These are phyloP conservation scores for Fraxinus platypoda DNA, from an alignment of 305 asterid species.

Conservation along the genomic window DNA sequence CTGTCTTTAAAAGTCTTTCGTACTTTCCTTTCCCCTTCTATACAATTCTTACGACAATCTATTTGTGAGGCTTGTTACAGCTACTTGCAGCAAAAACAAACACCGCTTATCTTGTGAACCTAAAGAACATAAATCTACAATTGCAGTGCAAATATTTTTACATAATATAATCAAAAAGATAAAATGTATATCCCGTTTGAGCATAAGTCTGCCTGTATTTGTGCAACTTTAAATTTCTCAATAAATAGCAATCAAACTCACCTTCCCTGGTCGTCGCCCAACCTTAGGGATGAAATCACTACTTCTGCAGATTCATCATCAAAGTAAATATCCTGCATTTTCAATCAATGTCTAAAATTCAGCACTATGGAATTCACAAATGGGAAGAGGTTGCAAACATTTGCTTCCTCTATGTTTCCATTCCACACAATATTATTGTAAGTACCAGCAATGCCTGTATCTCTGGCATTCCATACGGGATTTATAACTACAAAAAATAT, in stretches of 20 bases:
- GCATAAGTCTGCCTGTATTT: neutral
- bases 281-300: constrained; percentile 90
- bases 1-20: neutral
- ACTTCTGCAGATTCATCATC: constrained; percentile 98
- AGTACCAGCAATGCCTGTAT: neutral
- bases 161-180: neutral
- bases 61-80: neutral
- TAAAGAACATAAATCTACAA: neutral
- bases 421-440: neutral
- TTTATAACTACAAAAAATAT: neutral
- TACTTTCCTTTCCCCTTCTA: neutral
- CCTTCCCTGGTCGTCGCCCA: constrained; percentile 98
- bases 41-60: neutral
- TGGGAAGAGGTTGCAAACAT: constrained; percentile 1
- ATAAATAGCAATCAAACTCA: constrained; percentile 33
- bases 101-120: neutral
- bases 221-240: neutral
- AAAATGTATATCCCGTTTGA: neutral
- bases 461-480: neutral
- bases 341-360: constrained; percentile 22
- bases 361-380: constrained; percentile 12
- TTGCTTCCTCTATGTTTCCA: neutral
- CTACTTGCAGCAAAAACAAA: neutral
- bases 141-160: neutral
- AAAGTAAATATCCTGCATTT: constrained; percentile 84